phyloP scores from a whole-genome alignment of 306 rosid genomes.

The Quercus mongolica region DNA sequence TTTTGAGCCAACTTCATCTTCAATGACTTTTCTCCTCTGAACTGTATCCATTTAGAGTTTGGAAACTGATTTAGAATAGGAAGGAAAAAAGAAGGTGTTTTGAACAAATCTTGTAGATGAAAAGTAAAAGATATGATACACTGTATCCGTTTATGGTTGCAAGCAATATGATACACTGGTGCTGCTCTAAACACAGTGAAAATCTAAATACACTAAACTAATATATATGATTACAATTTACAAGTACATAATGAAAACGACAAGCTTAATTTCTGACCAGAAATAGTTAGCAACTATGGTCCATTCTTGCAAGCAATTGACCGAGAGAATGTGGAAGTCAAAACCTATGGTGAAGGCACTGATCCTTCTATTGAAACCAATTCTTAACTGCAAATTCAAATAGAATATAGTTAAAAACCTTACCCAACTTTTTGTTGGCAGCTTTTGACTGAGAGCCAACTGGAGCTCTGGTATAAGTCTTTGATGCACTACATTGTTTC shows the following conservation, averaged over 20 bases:
- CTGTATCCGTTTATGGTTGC: background rate
- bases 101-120: background rate
- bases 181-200: background rate
- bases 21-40: constrained; percentile 49
- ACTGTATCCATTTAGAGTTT: constrained; percentile 47
- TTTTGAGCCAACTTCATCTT: constrained; percentile 57
- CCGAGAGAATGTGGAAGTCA: background rate
- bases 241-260: background rate
- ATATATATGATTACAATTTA: background rate
- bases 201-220: background rate
- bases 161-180: background rate
- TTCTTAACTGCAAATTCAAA: background rate
- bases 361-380: constrained; percentile 5
- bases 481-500: constrained; percentile 57
- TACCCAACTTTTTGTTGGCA: constrained; percentile 64
- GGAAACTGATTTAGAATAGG: constrained; percentile 20
- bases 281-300: background rate
- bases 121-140: background rate
- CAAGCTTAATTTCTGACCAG: background rate
- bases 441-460: constrained; percentile 54
- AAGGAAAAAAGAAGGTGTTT: background rate
- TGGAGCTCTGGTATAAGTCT: constrained; percentile 41
- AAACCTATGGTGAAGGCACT: background rate
- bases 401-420: constrained; percentile 33
- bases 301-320: background rate